These are phyloP conservation scores for Ochromonas danica DNA, from an alignment of 108 stramenopile species.

Conservation along the genomic window DNA sequence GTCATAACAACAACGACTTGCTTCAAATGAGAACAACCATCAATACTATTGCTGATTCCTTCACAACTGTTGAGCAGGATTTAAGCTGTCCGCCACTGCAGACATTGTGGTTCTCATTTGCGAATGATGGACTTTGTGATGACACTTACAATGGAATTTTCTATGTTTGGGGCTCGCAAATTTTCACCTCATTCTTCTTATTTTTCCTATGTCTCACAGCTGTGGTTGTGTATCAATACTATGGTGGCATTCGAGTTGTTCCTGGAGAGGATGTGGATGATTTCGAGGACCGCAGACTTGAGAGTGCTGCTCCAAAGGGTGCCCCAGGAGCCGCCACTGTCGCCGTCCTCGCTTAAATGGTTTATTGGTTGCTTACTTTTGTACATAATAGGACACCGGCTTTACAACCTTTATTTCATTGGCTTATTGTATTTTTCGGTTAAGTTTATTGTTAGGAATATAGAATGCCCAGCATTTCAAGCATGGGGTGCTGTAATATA, in stretches of 20 bases:
- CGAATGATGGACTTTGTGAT: not conserved
- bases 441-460: too few relatives aligned
- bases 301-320: too few relatives aligned
- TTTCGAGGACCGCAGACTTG: not conserved
- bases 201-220: not conserved
- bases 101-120: not conserved
- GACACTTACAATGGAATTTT: not conserved
- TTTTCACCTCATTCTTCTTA: constrained; percentile 2
- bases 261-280: not conserved
- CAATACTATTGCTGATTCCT: not conserved
- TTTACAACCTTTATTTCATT: too few relatives aligned
- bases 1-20: not conserved
- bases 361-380: too few relatives aligned
- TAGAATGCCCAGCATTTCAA: too few relatives aligned
- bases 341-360: too few relatives aligned
- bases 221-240: not conserved
- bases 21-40: not conserved
- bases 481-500: too few relatives aligned
- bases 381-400: too few relatives aligned
- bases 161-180: not conserved
- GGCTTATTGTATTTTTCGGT: too few relatives aligned
- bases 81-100: not conserved
- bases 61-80: not conserved
- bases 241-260: not conserved
- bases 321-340: too few relatives aligned